phyloP scores from a whole-genome alignment of 2,329 filamentous ascomycete genomes.

The Microdochium nivale region DNA sequence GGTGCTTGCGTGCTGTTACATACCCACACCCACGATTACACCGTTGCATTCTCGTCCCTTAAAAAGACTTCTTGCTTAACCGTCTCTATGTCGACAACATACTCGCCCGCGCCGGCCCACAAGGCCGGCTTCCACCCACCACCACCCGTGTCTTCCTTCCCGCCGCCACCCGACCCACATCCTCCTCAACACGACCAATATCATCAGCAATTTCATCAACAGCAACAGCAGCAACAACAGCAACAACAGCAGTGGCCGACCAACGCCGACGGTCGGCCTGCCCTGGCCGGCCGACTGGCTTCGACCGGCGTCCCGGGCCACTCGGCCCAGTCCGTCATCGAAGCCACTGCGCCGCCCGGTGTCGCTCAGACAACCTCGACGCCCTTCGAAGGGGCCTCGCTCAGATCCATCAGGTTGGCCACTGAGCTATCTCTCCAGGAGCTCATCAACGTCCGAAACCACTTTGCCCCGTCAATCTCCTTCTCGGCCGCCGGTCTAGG shows the following conservation, averaged over 20 bases:
- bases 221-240: too few species aligned
- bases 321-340: neutral
- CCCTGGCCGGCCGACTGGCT: neutral
- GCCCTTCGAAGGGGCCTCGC: neutral
- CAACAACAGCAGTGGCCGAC: too few species aligned
- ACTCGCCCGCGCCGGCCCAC: neutral
- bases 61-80: too few species aligned
- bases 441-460: neutral
- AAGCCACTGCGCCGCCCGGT: neutral
- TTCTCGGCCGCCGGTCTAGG: neutral
- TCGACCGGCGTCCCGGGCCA: neutral
- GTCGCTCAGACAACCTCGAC: neutral
- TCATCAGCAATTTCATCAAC: too few species aligned
- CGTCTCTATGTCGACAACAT: neutral
- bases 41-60: neutral
- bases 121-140: neutral
- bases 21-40: too few species aligned
- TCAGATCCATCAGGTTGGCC: neutral
- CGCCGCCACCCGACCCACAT: too few species aligned
- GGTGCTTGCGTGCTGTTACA: too few species aligned
- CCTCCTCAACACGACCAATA: too few species aligned
- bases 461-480: neutral
- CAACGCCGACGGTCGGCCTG: neutral
- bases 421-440: neutral
- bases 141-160: too few species aligned